A percentile compares a stretch with the other conserved stretches of the same genome.
Evolutionary conservation across 2,329 filamentous ascomycete species (phyloP).

Genomic region (Pseudogymnoascus verrucosus): DNA sequence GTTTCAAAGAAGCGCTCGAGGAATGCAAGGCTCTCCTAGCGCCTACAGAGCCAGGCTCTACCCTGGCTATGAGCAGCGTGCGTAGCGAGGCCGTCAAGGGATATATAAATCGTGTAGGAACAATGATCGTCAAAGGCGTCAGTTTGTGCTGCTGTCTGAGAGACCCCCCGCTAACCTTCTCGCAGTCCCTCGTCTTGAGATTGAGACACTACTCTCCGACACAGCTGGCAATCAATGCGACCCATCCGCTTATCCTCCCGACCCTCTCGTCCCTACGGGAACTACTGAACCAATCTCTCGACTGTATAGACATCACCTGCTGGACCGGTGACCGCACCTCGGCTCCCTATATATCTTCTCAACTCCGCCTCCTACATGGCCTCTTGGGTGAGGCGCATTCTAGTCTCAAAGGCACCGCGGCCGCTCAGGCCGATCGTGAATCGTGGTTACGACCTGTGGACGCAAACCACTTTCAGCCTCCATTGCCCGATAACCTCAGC

Average conservation of each 20-base stretch:
- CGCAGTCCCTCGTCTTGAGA: conserved; percentile 66
- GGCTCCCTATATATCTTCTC: conserved; percentile 42
- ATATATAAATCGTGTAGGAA: conserved; percentile 80
- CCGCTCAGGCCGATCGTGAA: conserved; percentile 26
- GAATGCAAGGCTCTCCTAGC: conserved; percentile 84
- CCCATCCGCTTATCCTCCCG: conserved; percentile 49
- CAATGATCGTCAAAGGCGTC: conserved; percentile 86
- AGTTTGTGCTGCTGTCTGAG: conserved; percentile 27
- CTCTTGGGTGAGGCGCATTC: conserved; percentile 44
- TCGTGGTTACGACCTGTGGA: conserved; percentile 30
- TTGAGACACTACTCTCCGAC: conserved; percentile 55
- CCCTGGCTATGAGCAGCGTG: conserved; percentile 78
- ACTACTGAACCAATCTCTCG: conserved; percentile 75
- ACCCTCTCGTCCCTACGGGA: conserved; percentile 65
- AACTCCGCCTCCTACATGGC: conserved; percentile 48
- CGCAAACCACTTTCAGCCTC: conserved; percentile 44
- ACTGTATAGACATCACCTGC: conserved; percentile 70
- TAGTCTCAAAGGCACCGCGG: conserved; percentile 47
- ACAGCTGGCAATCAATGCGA: conserved; percentile 28
- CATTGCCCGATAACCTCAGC: conserved; percentile 60
- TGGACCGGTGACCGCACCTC: conserved; percentile 59
- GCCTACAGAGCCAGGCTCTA: conserved; percentile 76
- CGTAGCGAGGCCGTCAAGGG: conserved; percentile 89
- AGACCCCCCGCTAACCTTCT: conserved; percentile 4
- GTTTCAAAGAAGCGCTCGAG: conserved; percentile 44